Evolutionary conservation across 441 rosid species (phyloP).

Genomic region (Erodium texanum): DNA sequence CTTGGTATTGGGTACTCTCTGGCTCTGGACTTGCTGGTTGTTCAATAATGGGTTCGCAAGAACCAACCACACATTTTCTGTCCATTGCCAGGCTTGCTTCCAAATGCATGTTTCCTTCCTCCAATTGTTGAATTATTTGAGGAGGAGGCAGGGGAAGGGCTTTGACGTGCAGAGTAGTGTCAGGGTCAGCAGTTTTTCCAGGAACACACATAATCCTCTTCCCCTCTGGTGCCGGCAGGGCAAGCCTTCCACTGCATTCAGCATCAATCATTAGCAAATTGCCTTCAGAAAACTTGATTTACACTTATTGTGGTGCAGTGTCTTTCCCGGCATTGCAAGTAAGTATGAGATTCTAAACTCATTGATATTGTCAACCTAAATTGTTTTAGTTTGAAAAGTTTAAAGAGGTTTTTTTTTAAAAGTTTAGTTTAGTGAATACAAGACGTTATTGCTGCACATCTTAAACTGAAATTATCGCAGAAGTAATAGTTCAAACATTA

Average conservation of each 20-base stretch:
- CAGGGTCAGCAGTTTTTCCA: conserved; percentile 23
- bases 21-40: conserved; percentile 81
- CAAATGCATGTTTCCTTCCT: conserved; percentile 26
- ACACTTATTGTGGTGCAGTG: neutral
- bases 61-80: conserved; percentile 20
- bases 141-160: conserved; percentile 37
- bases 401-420: too few relatives aligned
- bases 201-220: conserved; percentile 39
- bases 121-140: conserved; percentile 27
- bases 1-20: conserved; percentile 32
- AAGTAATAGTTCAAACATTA: neutral
- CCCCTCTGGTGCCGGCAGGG: conserved; percentile 87
- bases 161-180: conserved; percentile 26
- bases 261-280: conserved; percentile 12
- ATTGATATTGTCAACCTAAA: neutral
- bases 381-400: neutral
- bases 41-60: conserved; percentile 61
- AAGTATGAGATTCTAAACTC: neutral
- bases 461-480: neutral
- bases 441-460: conserved; percentile 1
- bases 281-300: conserved; percentile 9
- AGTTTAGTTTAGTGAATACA: neutral
- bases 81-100: neutral
- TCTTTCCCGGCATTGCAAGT: neutral
- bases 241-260: conserved; percentile 77